phyloP scores from a whole-genome alignment of 768 basidiomycete genomes.

The Albatrellus ellisii region DNA sequence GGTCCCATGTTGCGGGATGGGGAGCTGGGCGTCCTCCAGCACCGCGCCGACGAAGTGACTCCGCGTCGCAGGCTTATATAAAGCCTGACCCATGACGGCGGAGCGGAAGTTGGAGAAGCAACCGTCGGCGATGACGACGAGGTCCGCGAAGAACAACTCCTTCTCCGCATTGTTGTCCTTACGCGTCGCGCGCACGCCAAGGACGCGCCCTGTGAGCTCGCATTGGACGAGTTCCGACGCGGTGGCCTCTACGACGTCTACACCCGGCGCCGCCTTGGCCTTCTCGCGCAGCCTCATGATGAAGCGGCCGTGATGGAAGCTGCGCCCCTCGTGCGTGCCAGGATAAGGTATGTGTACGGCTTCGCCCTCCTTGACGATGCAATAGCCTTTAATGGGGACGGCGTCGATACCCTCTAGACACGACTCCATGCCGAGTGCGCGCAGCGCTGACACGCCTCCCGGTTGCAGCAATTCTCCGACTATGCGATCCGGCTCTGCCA shows the following conservation, averaged over 20 bases:
- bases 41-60: conserved; percentile 81
- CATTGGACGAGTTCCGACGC: conserved; percentile 64
- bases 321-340: conserved; percentile 51
- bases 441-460: conserved; percentile 68
- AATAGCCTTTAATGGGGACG: conserved; percentile 74
- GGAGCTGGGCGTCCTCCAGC: conserved; percentile 62
- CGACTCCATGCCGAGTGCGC: conserved; percentile 60
- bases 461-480: conserved; percentile 97
- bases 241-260: conserved; percentile 78
- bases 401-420: conserved; percentile 85
- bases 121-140: conserved; percentile 88
- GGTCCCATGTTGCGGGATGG: conserved; percentile 70
- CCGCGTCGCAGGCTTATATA: conserved; percentile 38
- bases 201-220: conserved; percentile 33
- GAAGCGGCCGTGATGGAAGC: conserved; percentile 92
- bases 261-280: conserved; percentile 44
- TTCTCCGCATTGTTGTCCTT: conserved; percentile 26
- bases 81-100: conserved; percentile 41
- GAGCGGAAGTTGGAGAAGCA: conserved; percentile 89
- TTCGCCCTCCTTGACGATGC: conserved; percentile 52
- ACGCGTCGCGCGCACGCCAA: conserved; percentile 53
- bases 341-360: conserved; percentile 89
- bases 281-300: conserved; percentile 65
- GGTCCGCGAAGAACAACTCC: conserved; percentile 50
- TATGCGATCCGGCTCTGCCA: conserved; percentile 89